Base-by-base conservation (phyloP, 2,329 filamentous ascomycete genomes). In the Ceratocystis diversiconidia region DNA sequence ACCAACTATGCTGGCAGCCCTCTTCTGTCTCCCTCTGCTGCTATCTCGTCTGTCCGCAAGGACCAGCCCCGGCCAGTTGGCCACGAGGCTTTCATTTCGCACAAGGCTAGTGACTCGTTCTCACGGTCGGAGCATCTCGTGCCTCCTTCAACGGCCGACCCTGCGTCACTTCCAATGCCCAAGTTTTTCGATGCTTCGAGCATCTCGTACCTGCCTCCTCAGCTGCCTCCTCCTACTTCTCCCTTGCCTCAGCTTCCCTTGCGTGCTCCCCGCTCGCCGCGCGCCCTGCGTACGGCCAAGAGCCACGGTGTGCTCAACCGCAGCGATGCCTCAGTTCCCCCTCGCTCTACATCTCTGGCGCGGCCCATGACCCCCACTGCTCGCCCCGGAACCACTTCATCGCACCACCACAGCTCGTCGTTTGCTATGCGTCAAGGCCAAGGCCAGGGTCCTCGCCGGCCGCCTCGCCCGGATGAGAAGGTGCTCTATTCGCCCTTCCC, bases 51-150 rank as follows among this genome's bases (percentile, higher is more conserved):
- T 17, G 32, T 19, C 22, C 62, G 65, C 32, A 67, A 67, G 52
- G 36, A 64, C 62, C 19, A 8, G 48, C 65, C 65, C 3, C 62
- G 65, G 5, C 41, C 62, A 1, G 65, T 67, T 4, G 65, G 65
- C 44, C 65, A 67, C 50, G 65, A 67, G 25, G 65, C 65, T 60
- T 67, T 67, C 57, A 67, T 67, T 60, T 67, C 65, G 5, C 65
- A 67, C 46, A 67, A 67, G 57, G 65, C 65, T n/a, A 61, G 32
- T 52, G 65, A 67, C 43, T 64, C 62, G 28, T 67, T 67, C 65
- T 67, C 65, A 12, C 55, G 65, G 30, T 50, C 41, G 1, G 65
- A 66, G 41, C n/a, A 50, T 19, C 57, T 60, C 6, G 19, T 60
- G 30, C 44, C 28, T 19, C 36, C 22, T 10, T 22, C 50, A 30